Conservation (phyloP, 1,284 basidiomycete species). For the Bjerkandera adusta region DNA sequence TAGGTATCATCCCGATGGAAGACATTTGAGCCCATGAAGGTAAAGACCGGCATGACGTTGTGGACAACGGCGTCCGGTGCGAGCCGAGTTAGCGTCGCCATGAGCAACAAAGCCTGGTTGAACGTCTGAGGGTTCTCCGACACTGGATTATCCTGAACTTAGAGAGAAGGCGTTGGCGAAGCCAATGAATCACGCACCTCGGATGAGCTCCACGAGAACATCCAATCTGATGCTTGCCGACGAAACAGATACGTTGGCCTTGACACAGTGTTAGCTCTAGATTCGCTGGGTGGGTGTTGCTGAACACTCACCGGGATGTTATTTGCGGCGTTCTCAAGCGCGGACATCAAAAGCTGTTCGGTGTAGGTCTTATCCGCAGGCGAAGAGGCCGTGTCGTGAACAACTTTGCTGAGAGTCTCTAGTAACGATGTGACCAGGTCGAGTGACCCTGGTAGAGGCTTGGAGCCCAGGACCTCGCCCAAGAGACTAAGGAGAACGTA, state of each 20-base stretch:
- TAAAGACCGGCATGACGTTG: constrained; percentile 98
- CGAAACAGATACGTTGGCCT: constrained; percentile 31
- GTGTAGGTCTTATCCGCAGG: constrained; percentile 73
- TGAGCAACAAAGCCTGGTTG: constrained; percentile 89
- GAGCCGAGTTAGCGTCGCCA: constrained; percentile 82
- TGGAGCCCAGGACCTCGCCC: constrained; percentile 69
- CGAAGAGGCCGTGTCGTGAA: constrained; percentile 48
- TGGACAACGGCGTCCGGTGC: constrained; percentile 90
- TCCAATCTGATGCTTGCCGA: constrained; percentile 67
- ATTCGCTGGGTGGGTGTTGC: too few species aligned
- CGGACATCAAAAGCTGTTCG: constrained; percentile 86
- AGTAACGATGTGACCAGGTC: constrained; percentile 75
- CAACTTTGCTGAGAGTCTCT: constrained; percentile 69
- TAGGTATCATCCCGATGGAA: constrained; percentile 96
- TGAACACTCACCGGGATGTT: constrained; percentile 51
- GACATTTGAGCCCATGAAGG: constrained; percentile 97
- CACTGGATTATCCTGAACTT: constrained; percentile 40
- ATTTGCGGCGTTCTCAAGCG: constrained; percentile 69
- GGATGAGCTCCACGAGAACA: constrained; percentile 83
- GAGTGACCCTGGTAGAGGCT: constrained; percentile 62
- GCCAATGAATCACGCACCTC: constrained; percentile 55
- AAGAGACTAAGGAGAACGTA: constrained; percentile 55
- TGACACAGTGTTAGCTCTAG: background rate
- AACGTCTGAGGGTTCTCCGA: constrained; percentile 94
- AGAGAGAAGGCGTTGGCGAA: constrained; percentile 7